Evolutionary conservation across 192 early-diverging fungal genomes (phyloP).

Genomic region (Geranomyces variabilis): DNA sequence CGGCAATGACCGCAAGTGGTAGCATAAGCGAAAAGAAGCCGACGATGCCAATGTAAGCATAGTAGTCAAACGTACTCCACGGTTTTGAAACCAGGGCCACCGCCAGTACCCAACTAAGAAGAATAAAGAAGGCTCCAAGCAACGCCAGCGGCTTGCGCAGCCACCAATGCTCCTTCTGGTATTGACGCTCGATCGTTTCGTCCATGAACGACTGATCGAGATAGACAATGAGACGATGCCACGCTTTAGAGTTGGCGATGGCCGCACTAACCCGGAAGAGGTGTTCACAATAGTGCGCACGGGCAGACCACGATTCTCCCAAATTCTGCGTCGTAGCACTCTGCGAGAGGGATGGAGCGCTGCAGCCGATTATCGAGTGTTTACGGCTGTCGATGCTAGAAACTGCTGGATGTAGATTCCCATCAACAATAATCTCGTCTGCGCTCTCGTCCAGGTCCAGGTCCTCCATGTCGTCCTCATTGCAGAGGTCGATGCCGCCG

Average conservation of each 20-base stretch:
- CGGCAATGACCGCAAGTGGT: conserved; percentile 11
- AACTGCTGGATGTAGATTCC: background rate
- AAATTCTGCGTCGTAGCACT: background rate
- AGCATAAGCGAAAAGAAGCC: background rate
- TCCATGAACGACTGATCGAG: background rate
- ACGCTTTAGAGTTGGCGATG: background rate
- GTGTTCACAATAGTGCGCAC: background rate
- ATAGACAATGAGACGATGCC: background rate
- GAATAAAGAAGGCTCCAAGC: conserved; percentile 14
- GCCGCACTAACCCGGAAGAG: background rate
- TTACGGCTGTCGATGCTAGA: background rate
- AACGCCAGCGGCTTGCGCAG: conserved; percentile 25
- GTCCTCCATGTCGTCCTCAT: conserved; percentile 1
- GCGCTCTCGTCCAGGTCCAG: background rate
- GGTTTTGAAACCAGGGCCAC: conserved; percentile 13
- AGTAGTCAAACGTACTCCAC: conserved; percentile 15
- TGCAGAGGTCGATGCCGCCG: background rate
- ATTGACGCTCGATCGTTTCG: background rate
- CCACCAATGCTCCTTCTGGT: conserved; percentile 20
- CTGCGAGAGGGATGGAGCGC: background rate
- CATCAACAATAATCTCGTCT: conserved; percentile 7
- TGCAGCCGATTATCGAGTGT: background rate
- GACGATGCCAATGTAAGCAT: conserved; percentile 9
- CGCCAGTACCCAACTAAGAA: conserved; percentile 17
- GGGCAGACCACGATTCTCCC: background rate